Evolutionary conservation across 495 filamentous ascomycete species (phyloP).

Genomic region (Trichoderma orchidacearum): DNA sequence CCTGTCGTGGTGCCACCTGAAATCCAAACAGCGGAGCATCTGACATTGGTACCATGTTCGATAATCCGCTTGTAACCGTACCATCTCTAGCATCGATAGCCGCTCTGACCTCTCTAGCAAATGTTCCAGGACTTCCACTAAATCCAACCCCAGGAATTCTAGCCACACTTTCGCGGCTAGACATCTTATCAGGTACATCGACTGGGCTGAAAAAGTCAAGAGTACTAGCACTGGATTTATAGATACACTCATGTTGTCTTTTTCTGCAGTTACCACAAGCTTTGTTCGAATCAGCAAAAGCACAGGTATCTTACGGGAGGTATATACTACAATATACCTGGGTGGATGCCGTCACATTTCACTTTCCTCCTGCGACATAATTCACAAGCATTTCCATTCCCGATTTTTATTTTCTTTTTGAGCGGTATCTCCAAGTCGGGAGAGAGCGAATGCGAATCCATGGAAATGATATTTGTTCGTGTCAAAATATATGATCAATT

Average conservation of each 20-base stretch:
- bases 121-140: background rate
- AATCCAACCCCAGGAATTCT: background rate
- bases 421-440: background rate
- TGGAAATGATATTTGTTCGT: too few relatives aligned
- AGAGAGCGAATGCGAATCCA: background rate
- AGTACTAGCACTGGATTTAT: too few relatives aligned
- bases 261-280: background rate
- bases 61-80: background rate
- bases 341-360: slow-evolving; percentile 16
- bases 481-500: too few relatives aligned
- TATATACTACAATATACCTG: slow-evolving; percentile 11
- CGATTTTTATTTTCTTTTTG: background rate
- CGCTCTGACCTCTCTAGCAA: background rate
- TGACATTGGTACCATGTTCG: background rate
- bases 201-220: too few relatives aligned
- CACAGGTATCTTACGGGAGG: background rate
- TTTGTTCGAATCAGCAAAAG: too few relatives aligned
- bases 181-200: too few relatives aligned
- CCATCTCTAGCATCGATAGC: background rate
- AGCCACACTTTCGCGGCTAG: background rate
- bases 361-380: slow-evolving; percentile 11
- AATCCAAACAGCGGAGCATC: background rate
- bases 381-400: slow-evolving; percentile 9
- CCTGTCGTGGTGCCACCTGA: background rate
- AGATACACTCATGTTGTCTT: background rate